Evolutionary conservation across 148 eudicot genomes (phyloP), one percentile per base, ranked within the genome.

Genomic region (Vaccinium darrowii): DNA sequence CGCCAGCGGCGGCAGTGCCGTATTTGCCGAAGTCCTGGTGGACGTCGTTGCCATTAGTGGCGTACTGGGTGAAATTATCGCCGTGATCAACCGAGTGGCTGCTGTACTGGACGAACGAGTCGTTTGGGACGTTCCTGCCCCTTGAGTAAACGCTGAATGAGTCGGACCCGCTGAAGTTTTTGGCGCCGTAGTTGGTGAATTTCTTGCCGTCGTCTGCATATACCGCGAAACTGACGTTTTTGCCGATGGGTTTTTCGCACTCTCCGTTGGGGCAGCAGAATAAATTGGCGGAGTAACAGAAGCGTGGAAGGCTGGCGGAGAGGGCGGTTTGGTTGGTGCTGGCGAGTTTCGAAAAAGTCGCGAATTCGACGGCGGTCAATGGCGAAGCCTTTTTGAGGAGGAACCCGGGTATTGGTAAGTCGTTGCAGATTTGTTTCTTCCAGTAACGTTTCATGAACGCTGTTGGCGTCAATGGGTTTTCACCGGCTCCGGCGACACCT

Each of bases 341-440:
- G 9, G 92, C 93, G 84, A 91, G 91, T 53, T 86, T 84, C 1
- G 90, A 63, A 82, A 91, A 91, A 0, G 86, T 81, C 72, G 87
- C 88, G 0, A 84, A 83, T 75, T 91, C 92, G 3, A 92, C 82
- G 6, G 91, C 90, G n/a, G 90, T 57, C 0, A 90, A 84, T 0
- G 93, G 91, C n/a, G 91, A 90, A 0, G 91, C 88, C 27, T 89
- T 91, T 12, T 78, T 57, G 36, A 91, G 73, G 16, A 91, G 88
- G 84, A 91, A 91, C 3, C 65, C 80, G 72, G 93, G 88, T 27
- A 88, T 83, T 62, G 92, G 91, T 16, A 87, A 13, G 57, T 63
- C 88, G 15, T 91, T 91, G 87, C 87, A 89, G 91, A 90, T 89
- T 88, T 86, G 84, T 84, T 85, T 90, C 73, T 89, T 90, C 93